Evolutionary conservation across 2,329 filamentous ascomycete genomes (phyloP).

Genomic region (Rhynchosporium secalis): DNA sequence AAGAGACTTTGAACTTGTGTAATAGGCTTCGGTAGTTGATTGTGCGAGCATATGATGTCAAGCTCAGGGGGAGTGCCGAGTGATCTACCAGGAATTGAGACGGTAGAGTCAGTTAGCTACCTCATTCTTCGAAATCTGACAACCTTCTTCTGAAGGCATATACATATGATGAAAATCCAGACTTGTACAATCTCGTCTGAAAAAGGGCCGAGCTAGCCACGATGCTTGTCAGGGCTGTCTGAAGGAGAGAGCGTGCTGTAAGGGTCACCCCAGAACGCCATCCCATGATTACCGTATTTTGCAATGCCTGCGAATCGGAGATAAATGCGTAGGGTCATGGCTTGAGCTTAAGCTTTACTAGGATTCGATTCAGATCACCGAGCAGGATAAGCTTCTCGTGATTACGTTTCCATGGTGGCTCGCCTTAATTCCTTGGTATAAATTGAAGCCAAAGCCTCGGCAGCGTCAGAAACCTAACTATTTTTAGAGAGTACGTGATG

Average conservation of each 20-base stretch:
- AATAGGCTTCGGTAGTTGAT: constrained; percentile 19
- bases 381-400: neutral
- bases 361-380: neutral
- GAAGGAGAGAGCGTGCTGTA: neutral
- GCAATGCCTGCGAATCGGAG: neutral
- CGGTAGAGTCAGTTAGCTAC: neutral
- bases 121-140: constrained; percentile 1
- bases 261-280: neutral
- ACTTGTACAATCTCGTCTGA: neutral
- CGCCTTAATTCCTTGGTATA: neutral
- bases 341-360: neutral
- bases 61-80: constrained; percentile 2
- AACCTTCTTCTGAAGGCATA: neutral
- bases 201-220: neutral
- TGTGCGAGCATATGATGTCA: constrained; percentile 6
- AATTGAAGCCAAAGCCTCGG: neutral
- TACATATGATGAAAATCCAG: neutral
- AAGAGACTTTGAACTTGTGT: neutral
- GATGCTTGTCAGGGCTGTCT: neutral
- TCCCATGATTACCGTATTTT: neutral
- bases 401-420: neutral
- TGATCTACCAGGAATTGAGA: constrained; percentile 1
- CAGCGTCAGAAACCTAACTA: neutral
- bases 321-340: neutral
- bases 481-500: neutral